phyloP scores from a whole-genome alignment of 805 yeast genomes.

The Ogataea polymorpha region DNA sequence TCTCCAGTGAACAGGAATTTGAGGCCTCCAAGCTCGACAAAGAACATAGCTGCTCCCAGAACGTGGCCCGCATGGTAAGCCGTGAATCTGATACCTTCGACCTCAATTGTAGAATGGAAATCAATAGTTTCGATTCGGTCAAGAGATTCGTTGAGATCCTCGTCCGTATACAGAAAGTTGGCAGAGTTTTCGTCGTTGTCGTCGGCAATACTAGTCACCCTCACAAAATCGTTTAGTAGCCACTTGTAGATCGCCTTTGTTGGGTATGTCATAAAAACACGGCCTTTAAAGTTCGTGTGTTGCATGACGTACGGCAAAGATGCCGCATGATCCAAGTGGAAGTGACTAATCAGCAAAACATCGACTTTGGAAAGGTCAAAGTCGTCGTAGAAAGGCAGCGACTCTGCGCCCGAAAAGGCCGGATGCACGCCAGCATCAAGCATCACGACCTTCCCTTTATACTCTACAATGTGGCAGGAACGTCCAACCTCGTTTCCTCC shows the following conservation, averaged over 20 bases:
- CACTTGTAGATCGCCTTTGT: conserved; percentile 97
- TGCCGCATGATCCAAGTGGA: conserved; percentile 98
- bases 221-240: conserved; percentile 90
- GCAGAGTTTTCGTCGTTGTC: conserved; percentile 43
- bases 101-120: conserved; percentile 91
- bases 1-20: conserved; percentile 93
- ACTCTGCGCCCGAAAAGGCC: conserved; percentile 83
- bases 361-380: conserved; percentile 88
- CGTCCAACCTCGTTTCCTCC: conserved; percentile 99
- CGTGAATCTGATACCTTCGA: conserved; percentile 91
- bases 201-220: conserved; percentile 68
- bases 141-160: conserved; percentile 82
- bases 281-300: conserved; percentile 88
- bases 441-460: conserved; percentile 94
- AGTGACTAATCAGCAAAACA: conserved; percentile 83
- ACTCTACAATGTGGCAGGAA: conserved; percentile 88
- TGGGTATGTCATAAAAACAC: conserved; percentile 99
- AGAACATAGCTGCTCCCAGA: conserved; percentile 96
- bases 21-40: conserved; percentile 90
- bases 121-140: conserved; percentile 92
- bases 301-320: conserved; percentile 98
- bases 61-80: conserved; percentile 99
- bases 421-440: conserved; percentile 98
- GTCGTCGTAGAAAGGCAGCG: conserved; percentile 94
- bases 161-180: conserved; percentile 71